A percentile compares a stretch with the other conserved stretches of the same genome.
Conservation (phyloP, 768 basidiomycete genomes). For the Coprinopsis marcescibilis region DNA sequence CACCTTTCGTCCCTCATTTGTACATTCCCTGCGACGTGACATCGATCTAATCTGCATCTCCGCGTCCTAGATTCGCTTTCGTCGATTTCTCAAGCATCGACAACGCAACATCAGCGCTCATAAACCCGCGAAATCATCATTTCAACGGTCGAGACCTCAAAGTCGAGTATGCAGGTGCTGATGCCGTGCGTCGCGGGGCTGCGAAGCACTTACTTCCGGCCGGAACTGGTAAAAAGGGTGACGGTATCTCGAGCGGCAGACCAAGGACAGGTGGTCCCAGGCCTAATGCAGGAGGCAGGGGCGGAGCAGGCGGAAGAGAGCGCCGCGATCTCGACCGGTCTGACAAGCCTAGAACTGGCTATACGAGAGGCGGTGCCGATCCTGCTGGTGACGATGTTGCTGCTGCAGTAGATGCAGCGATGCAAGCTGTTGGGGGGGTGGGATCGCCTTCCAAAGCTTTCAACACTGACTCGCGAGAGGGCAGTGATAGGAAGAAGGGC, state of each 20-base stretch:
- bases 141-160: constrained; percentile 81
- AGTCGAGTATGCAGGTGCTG: constrained; percentile 84
- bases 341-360: background rate
- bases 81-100: constrained; percentile 81
- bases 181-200: constrained; percentile 83
- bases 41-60: background rate
- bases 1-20: background rate
- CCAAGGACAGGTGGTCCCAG: no score
- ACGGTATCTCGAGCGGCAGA: background rate
- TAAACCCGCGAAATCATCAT: constrained; percentile 79
- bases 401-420: background rate
- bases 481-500: background rate
- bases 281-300: background rate
- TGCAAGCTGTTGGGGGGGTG: background rate
- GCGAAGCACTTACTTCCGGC: constrained; percentile 23
- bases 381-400: background rate
- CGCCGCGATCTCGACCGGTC: background rate
- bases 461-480: no score
- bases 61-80: constrained; percentile 73
- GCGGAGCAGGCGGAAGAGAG: background rate
- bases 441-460: no score
- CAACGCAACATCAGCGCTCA: constrained; percentile 75
- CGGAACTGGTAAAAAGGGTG: background rate
- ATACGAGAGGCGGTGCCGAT: background rate
- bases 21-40: background rate